Conservation (phyloP, 148 eudicot species). For the Gaultheria prostrata region DNA sequence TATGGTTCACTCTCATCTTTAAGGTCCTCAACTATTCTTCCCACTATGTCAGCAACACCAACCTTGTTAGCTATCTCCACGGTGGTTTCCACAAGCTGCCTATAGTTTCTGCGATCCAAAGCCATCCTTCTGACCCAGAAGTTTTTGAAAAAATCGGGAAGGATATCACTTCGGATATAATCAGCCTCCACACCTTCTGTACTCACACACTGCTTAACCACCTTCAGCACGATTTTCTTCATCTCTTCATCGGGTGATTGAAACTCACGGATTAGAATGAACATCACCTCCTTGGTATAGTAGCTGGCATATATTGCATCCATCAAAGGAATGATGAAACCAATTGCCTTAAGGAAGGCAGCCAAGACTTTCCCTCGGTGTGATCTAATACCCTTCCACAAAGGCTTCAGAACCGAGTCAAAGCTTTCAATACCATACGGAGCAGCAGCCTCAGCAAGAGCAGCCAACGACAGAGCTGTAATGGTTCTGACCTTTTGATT, state of each 20-base stretch:
- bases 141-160: slow-evolving; percentile 85
- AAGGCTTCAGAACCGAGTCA: slow-evolving; percentile 92
- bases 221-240: slow-evolving; percentile 96
- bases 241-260: slow-evolving; percentile 99
- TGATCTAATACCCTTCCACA: slow-evolving; percentile 97
- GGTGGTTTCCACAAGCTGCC: slow-evolving; percentile 91
- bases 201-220: slow-evolving; percentile 97
- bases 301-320: slow-evolving; percentile 97
- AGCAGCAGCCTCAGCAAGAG: slow-evolving; percentile 98
- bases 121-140: slow-evolving; percentile 99
- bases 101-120: slow-evolving; percentile 86
- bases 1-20: slow-evolving; percentile 98
- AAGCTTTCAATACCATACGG: slow-evolving; percentile 99
- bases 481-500: slow-evolving; percentile 98
- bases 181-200: slow-evolving; percentile 97
- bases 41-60: slow-evolving; percentile 94
- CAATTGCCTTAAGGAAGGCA: slow-evolving; percentile 94
- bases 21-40: slow-evolving; percentile 89
- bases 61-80: slow-evolving; percentile 96
- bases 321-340: slow-evolving; percentile 94
- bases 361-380: slow-evolving; percentile 99
- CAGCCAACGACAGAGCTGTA: slow-evolving; percentile 92
- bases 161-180: slow-evolving; percentile 80
- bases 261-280: slow-evolving; percentile 85
- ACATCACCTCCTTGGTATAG: slow-evolving; percentile 95